Evolutionary conservation across 2,329 filamentous ascomycete genomes (phyloP).

Genomic region (Fusarium pseudocircinatum): DNA sequence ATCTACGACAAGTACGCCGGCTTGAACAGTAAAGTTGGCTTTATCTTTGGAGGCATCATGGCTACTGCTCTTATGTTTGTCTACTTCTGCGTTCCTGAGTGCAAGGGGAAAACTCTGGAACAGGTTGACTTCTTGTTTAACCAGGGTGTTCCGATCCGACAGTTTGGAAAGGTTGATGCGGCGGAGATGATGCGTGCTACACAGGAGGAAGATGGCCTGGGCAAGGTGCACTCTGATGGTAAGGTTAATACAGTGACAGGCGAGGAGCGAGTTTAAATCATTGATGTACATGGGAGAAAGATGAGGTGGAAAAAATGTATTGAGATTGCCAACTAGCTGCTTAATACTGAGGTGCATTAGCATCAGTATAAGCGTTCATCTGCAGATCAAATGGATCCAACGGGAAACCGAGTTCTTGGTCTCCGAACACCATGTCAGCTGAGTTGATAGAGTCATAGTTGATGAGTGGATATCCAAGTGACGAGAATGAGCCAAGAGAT

Average conservation of each 20-base stretch:
- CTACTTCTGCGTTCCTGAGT: constrained; percentile 33
- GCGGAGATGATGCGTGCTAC: constrained; percentile 13
- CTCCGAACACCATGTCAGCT: not conserved
- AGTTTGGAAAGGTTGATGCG: constrained; percentile 29
- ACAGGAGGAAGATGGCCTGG: not conserved
- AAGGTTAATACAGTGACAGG: not conserved
- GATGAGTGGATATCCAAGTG: not conserved
- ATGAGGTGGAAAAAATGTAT: not conserved
- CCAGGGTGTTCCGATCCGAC: constrained; percentile 12
- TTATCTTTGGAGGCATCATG: constrained; percentile 34
- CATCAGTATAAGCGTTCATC: constrained; percentile 32
- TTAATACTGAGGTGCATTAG: not conserved
- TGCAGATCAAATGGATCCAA: constrained; percentile 31
- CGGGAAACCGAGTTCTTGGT: constrained; percentile 11
- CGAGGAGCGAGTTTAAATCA: not conserved
- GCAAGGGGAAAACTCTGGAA: constrained; percentile 32
- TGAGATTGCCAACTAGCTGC: not conserved
- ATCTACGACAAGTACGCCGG: constrained; percentile 32
- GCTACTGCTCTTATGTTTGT: not conserved
- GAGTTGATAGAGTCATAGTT: constrained; percentile 13
- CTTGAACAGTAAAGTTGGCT: constrained; percentile 30
- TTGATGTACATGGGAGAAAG: no score
- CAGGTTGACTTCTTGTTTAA: constrained; percentile 37
- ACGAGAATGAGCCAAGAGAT: not conserved
- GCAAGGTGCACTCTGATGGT: not conserved